Evolutionary conservation across 192 early-diverging fungal species (phyloP).

Genomic region (Diversispora eburnea): DNA sequence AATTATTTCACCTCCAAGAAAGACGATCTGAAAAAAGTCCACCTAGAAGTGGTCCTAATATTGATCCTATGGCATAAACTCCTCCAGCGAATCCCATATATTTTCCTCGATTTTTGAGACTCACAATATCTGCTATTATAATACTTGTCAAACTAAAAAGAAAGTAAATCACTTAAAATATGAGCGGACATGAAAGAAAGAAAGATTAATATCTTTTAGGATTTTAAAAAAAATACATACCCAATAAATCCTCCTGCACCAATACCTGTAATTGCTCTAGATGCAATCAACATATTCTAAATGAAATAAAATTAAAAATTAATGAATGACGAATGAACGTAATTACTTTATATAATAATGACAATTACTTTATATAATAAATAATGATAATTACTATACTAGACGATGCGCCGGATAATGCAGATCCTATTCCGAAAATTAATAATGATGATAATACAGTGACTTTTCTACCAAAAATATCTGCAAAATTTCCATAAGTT

Average conservation of each 20-base stretch:
- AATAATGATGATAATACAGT: slow-evolving; percentile 58
- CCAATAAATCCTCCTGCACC: slow-evolving; percentile 67
- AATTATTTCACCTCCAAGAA: slow-evolving; percentile 44
- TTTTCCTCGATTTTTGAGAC: slow-evolving; percentile 60
- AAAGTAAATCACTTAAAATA: slow-evolving; percentile 11
- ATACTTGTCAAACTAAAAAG: slow-evolving; percentile 50
- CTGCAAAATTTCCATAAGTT: slow-evolving; percentile 64
- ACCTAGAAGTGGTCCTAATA: slow-evolving; percentile 65
- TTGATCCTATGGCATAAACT: slow-evolving; percentile 58
- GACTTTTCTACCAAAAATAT: slow-evolving; percentile 76
- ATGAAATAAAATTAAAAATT: slow-evolving; percentile 43
- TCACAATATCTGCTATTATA: slow-evolving; percentile 69
- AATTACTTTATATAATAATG: too few species aligned
- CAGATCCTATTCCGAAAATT: slow-evolving; percentile 63
- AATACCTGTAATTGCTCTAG: slow-evolving; percentile 59
- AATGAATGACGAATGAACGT: slow-evolving; percentile 42
- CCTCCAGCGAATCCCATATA: slow-evolving; percentile 60
- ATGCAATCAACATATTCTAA: slow-evolving; percentile 62
- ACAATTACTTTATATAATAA: not conserved
- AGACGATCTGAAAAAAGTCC: slow-evolving; percentile 64
- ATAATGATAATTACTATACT: not conserved
- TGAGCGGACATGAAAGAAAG: not conserved
- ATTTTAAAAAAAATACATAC: not conserved
- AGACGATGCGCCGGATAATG: slow-evolving; percentile 57
- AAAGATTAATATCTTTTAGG: not conserved